phyloP scores from a whole-genome alignment of 139 green algal genomes.

The Zygnema cylindricum region DNA sequence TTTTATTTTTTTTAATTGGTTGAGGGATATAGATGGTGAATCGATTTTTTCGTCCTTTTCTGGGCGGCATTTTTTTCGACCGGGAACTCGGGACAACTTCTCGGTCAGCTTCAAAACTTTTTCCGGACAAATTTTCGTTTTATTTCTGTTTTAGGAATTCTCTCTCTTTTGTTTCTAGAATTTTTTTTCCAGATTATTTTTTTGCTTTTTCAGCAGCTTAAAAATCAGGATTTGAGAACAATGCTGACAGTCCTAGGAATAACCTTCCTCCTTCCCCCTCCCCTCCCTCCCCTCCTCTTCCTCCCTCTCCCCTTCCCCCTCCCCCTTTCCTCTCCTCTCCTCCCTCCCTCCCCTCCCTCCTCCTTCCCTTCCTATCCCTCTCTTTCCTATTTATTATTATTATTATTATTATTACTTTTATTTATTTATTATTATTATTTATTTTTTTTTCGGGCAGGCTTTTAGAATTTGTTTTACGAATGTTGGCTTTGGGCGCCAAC shows the following conservation, averaged over 20 bases:
- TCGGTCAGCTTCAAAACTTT: conserved; percentile 46
- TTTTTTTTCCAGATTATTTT: neutral
- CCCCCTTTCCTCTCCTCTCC: neutral
- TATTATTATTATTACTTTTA: neutral
- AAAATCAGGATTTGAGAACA: no score
- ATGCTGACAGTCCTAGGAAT: no score
- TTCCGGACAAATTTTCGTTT: neutral
- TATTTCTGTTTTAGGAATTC: neutral
- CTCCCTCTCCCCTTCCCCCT: no score
- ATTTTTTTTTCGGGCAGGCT: conserved; percentile 60
- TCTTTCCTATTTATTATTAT: neutral
- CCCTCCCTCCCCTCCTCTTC: no score
- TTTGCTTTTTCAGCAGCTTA: neutral
- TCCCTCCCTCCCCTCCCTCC: neutral
- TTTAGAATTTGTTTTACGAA: conserved; percentile 95
- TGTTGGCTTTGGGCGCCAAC: conserved; percentile 84
- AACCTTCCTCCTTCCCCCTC: no score
- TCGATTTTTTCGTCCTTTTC: conserved; percentile 95
- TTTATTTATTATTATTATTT: neutral
- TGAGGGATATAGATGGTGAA: conserved; percentile 79
- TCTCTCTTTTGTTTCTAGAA: neutral
- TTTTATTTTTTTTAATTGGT: conserved; percentile 1
- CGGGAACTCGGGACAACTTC: conserved; percentile 76
- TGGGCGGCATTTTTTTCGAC: conserved; percentile 99
- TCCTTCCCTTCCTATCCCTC: neutral